These are phyloP conservation scores for Bonia amplexicaulis DNA, from an alignment of 176 grass and related monocot genomes.

Conservation along the genomic window DNA sequence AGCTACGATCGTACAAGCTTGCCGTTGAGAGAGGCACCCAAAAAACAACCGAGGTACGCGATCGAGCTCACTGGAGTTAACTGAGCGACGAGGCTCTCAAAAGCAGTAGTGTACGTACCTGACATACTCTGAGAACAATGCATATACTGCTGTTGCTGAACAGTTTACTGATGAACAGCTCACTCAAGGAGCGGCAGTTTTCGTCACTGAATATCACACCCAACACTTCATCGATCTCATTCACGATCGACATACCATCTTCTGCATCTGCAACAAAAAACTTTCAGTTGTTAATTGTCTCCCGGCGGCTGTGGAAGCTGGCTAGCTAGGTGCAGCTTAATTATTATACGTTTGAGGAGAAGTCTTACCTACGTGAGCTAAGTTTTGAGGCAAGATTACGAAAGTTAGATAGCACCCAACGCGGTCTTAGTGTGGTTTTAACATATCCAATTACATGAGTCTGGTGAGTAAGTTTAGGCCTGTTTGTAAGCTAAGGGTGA, in stretches of 20 bases:
- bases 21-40: not conserved
- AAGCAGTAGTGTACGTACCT: not conserved
- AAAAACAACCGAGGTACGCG: not conserved
- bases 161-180: not conserved
- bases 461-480: too few relatives aligned
- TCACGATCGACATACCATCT: not conserved
- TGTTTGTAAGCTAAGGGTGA: not conserved
- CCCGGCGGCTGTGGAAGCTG: too few relatives aligned
- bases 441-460: not conserved
- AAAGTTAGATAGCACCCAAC: not conserved
- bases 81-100: not conserved
- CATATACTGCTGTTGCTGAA: not conserved
- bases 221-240: not conserved
- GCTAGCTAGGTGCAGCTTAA: too few relatives aligned
- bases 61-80: not conserved
- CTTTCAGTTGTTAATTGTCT: not conserved
- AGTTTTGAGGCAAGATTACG: not conserved
- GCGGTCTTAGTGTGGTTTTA: not conserved
- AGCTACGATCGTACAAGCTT: not conserved
- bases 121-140: not conserved
- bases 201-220: not conserved
- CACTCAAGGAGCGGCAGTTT: not conserved
- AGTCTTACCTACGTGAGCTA: not conserved
- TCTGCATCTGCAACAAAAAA: not conserved
- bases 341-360: too few relatives aligned